Base-by-base conservation (phyloP, 164 flowering plant genomes). In the Macadamia tetraphylla region DNA sequence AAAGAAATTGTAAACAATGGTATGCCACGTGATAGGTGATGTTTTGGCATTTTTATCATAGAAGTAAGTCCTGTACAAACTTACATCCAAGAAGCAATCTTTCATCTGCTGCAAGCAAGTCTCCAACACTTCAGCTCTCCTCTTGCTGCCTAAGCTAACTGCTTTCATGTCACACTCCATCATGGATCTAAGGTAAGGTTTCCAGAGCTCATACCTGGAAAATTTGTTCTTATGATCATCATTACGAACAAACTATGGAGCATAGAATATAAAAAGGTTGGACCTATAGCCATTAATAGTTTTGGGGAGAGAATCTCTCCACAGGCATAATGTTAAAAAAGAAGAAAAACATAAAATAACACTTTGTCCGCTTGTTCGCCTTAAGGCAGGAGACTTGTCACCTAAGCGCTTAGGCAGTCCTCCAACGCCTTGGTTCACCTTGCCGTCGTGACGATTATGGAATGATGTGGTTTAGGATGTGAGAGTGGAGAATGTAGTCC, bases 131-230 rank as follows among this genome's bases (percentile, higher is more conserved):
- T 88, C 97, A 66, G 81, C 72, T 83, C 89, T 95, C 44, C 81
- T 81, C 76, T 92, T 95, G 51, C 81, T 77, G 42, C 98, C 98
- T 32, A 79, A 58, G 72, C 99, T 87, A 46, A 95, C 97, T 63
- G 86, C 91, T 82, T 84, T 92, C 97, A 92, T 95, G 85, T 90
- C 97, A 79, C 77, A 32, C 74, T 95, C 99, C 99, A 95, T 95
- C 78, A 75, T 73, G 55, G 98, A 80, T 76, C 99, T 87, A 23
- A 92, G 94, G 77, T 88, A 71, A 64, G 99, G 99, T 79, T 95
- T 95, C 99, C 99, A 95, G 6, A 95, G 84, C 69, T 90, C 87
- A 78, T 91, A 85, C 75, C 98, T 93, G 75, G 64, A 60, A 73
- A 29, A 2, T 35, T 35, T 3, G 23, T 40, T 35, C 29, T 42